A percentile compares a stretch with the other conserved stretches of the same genome.
Evolutionary conservation across 2,329 filamentous ascomycete genomes (phyloP).

Genomic region (Xylogone sp.): DNA sequence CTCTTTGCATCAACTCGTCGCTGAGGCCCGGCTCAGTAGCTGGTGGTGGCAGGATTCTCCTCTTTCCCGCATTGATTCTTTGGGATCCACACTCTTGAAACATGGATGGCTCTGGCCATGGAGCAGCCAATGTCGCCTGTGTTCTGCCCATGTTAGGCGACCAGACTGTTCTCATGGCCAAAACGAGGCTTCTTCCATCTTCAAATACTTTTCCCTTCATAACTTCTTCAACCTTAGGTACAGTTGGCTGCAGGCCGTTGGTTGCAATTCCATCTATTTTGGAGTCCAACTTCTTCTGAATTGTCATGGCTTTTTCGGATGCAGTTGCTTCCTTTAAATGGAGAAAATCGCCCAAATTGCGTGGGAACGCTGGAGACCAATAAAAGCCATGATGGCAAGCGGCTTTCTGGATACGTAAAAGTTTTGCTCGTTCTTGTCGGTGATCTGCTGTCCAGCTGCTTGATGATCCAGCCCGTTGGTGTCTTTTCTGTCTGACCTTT

Average conservation of each 20-base stretch:
- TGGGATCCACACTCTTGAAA: not conserved
- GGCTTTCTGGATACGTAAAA: not conserved
- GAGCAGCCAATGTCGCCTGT: not conserved
- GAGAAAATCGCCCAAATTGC: not conserved
- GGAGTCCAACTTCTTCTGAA: not conserved
- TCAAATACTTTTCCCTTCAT: not conserved
- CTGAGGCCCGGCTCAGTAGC: not conserved
- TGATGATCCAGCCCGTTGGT: not conserved
- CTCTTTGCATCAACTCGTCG: not conserved
- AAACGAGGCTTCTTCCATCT: not conserved
- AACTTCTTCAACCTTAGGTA: not conserved
- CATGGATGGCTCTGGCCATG: not conserved
- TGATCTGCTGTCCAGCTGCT: not conserved
- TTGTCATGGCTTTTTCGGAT: not conserved
- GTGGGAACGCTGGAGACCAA: not conserved
- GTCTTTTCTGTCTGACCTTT: not conserved
- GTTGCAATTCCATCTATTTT: not conserved
- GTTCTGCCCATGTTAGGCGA: not conserved
- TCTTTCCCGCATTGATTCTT: not conserved
- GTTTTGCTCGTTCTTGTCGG: not conserved
- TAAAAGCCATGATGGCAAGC: not conserved
- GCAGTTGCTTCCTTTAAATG: not conserved
- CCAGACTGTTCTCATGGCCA: not conserved
- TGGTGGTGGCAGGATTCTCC: not conserved
- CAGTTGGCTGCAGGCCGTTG: not conserved